Conservation (phyloP, 768 basidiomycete species). For the Lyophyllum shimeji region DNA sequence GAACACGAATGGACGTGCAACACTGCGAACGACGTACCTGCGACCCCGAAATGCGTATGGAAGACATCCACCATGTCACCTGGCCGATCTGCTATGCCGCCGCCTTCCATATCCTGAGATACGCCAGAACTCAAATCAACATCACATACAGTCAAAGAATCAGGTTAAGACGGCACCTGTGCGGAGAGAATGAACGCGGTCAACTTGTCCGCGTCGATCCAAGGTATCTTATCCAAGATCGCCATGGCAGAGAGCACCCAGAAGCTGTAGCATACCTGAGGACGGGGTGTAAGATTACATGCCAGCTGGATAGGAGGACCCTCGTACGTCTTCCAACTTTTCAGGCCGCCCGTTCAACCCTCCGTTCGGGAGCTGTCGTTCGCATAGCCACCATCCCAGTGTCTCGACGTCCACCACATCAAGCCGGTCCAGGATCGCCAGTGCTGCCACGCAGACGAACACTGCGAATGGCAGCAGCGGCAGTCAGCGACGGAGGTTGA, state of each 20-base stretch:
- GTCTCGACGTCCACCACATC: conserved; percentile 80
- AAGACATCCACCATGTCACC: conserved; percentile 97
- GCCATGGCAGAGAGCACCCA: conserved; percentile 92
- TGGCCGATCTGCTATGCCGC: conserved; percentile 93
- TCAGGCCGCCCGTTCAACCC: conserved; percentile 97
- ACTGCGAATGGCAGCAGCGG: conserved; percentile 44
- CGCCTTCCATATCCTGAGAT: conserved; percentile 77
- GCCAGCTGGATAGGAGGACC: not conserved
- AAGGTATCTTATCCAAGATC: conserved; percentile 77
- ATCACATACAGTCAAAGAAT: not conserved
- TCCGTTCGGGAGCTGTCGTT: conserved; percentile 90
- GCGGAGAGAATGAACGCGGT: conserved; percentile 83
- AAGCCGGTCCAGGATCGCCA: conserved; percentile 84
- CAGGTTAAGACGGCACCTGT: conserved; percentile 50
- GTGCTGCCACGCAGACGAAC: conserved; percentile 83
- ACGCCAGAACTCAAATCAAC: not conserved
- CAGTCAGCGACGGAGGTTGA: not conserved
- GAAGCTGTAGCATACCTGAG: conserved; percentile 94
- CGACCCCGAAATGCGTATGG: conserved; percentile 91
- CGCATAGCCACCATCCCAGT: conserved; percentile 90
- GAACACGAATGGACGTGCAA: not conserved
- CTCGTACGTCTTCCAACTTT: conserved; percentile 89
- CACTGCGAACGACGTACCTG: conserved; percentile 45
- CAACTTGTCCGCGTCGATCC: conserved; percentile 87
- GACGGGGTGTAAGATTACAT: too few species aligned